Evolutionary conservation across 2,329 filamentous ascomycete species (phyloP).

Genomic region (Colletotrichum tabaci): DNA sequence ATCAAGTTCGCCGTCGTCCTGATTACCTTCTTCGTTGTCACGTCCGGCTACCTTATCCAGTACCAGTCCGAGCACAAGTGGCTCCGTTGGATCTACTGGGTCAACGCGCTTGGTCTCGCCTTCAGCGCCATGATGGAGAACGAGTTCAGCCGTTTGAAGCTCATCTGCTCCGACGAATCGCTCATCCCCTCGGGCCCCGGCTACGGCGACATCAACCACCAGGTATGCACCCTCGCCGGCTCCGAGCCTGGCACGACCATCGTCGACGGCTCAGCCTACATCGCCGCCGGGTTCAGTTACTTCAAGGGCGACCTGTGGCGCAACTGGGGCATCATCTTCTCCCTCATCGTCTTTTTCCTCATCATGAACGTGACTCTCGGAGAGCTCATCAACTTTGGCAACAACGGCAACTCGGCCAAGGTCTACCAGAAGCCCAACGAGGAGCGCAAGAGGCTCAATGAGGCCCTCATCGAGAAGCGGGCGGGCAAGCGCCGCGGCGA

Average conservation of each 20-base stretch:
- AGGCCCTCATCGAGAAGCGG: slow-evolving; percentile 72
- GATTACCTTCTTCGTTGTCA: slow-evolving; percentile 86
- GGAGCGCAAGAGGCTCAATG: slow-evolving; percentile 77
- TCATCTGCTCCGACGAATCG: slow-evolving; percentile 78
- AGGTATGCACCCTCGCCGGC: slow-evolving; percentile 86
- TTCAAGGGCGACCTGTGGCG: slow-evolving; percentile 79
- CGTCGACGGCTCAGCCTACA: slow-evolving; percentile 79
- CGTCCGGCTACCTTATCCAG: slow-evolving; percentile 87
- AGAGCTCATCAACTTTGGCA: slow-evolving; percentile 83
- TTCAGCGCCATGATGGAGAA: slow-evolving; percentile 90
- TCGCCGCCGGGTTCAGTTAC: slow-evolving; percentile 79
- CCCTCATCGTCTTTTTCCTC: slow-evolving; percentile 83
- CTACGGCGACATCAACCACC: slow-evolving; percentile 80
- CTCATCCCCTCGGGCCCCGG: slow-evolving; percentile 80
- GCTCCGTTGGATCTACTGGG: slow-evolving; percentile 85
- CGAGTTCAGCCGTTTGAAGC: slow-evolving; percentile 79
- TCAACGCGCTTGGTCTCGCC: slow-evolving; percentile 81
- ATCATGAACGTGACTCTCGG: slow-evolving; percentile 82
- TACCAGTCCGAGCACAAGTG: slow-evolving; percentile 82
- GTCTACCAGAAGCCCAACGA: slow-evolving; percentile 81
- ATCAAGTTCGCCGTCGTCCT: slow-evolving; percentile 86
- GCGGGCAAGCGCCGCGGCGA: slow-evolving; percentile 67
- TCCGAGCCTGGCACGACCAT: slow-evolving; percentile 74
- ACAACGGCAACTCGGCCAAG: slow-evolving; percentile 85
- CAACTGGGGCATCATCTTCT: slow-evolving; percentile 86